phyloP scores from a whole-genome alignment of 768 basidiomycete genomes.

The Coprinopsis marcescibilis region DNA sequence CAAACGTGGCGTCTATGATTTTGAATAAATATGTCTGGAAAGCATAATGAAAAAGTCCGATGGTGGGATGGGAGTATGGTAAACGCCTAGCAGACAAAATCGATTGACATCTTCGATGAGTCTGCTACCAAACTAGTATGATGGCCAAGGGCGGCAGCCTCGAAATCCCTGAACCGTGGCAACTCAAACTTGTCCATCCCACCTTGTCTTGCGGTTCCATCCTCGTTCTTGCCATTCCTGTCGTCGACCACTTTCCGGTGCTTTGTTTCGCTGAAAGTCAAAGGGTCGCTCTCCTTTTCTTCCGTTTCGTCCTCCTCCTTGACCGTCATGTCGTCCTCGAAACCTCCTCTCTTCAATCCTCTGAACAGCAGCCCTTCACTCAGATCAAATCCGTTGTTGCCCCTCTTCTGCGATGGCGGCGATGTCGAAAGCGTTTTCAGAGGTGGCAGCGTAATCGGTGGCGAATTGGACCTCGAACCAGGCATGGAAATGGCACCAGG shows the following conservation, averaged over 20 bases:
- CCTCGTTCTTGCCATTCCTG: conserved; percentile 10
- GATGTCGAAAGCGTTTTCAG: conserved; percentile 37
- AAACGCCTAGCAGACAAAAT: conserved; percentile 4
- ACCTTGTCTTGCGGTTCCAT: too few species aligned
- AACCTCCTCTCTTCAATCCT: conserved; percentile 2
- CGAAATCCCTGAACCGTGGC: conserved; percentile 60
- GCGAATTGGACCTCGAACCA: conserved; percentile 56
- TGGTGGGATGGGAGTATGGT: not conserved
- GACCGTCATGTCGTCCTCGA: conserved; percentile 7
- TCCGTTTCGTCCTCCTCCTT: conserved; percentile 12
- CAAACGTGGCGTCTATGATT: too few species aligned
- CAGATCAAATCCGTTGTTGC: conserved; percentile 8
- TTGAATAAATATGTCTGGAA: too few species aligned
- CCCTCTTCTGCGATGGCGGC: conserved; percentile 6
- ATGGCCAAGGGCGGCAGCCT: conserved; percentile 39
- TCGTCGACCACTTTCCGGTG: not conserved
- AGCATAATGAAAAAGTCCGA: too few species aligned
- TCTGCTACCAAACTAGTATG: conserved; percentile 7
- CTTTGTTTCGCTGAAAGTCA: conserved; percentile 2
- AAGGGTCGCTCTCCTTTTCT: conserved; percentile 4
- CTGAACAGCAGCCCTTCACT: conserved; percentile 15
- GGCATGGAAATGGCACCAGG: conserved; percentile 35
- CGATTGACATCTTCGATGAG: conserved; percentile 19
- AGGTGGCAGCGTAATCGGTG: conserved; percentile 70
- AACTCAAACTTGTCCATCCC: conserved; percentile 39